Percentiles rank a stretch among this genome's conserved stretches.
phyloP scores from a whole-genome alignment of 2,329 filamentous ascomycete genomes.

The Calonectria multiphialidica region DNA sequence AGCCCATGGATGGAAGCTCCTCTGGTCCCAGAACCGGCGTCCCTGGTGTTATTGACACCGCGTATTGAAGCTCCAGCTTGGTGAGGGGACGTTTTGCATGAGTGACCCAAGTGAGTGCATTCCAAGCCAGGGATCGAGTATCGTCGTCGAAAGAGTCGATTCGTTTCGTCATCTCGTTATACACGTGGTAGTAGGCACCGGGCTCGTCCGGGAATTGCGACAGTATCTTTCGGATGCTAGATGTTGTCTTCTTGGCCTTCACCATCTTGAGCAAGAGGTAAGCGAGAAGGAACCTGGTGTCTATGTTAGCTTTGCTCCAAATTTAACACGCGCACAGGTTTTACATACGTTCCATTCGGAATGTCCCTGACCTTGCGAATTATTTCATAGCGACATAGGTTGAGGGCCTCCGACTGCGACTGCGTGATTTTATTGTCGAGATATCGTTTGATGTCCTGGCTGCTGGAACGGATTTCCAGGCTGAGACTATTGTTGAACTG shows the following conservation, averaged over 20 bases:
- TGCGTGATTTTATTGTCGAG: background rate
- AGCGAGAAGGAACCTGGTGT: background rate
- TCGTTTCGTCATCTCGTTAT: background rate
- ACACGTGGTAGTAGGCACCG: background rate
- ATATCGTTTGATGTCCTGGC: background rate
- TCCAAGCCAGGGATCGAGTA: background rate
- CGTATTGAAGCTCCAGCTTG: background rate
- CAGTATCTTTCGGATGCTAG: background rate
- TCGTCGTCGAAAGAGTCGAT: background rate
- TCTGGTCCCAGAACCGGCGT: background rate
- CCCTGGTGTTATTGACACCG: background rate
- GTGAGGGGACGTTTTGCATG: background rate
- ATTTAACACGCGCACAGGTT: background rate
- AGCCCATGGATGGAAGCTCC: background rate
- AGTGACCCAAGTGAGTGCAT: background rate
- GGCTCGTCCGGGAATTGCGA: background rate
- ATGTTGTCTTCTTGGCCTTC: background rate
- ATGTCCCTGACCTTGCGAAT: background rate
- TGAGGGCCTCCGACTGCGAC: background rate
- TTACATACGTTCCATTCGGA: background rate
- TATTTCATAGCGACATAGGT: background rate
- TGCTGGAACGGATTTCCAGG: background rate
- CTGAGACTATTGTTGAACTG: background rate
- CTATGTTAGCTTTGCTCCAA: background rate
- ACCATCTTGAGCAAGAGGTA: background rate